These are phyloP conservation scores for Madurella mycetomatis DNA, from an alignment of 2,329 filamentous ascomycete species.

Conservation along the genomic window DNA sequence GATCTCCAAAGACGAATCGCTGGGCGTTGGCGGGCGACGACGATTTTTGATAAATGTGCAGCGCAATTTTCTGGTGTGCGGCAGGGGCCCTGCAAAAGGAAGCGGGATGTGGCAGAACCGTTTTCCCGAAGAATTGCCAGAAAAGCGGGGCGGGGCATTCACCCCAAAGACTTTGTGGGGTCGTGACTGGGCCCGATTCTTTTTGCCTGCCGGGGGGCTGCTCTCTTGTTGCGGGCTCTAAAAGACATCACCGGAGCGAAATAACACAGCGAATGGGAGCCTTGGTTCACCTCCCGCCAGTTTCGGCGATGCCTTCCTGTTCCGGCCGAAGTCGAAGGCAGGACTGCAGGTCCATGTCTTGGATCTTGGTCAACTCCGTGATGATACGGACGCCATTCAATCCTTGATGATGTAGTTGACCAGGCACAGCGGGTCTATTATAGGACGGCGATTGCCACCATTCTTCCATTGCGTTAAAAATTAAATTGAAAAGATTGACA, in stretches of 20 bases:
- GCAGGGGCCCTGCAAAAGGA: conserved; percentile 17
- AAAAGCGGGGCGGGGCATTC: conserved; percentile 17
- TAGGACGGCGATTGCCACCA: neutral
- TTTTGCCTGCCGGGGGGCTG: neutral
- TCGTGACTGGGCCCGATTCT: neutral
- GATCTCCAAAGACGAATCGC: conserved; percentile 23
- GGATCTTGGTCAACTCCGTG: neutral
- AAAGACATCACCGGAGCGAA: neutral
- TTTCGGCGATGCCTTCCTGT: conserved; percentile 13
- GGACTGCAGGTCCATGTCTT: neutral
- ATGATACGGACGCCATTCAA: neutral
- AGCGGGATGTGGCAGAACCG: conserved; percentile 23
- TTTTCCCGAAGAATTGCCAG: conserved; percentile 21
- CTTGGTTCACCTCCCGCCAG: neutral
- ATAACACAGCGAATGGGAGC: neutral
- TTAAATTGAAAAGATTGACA: neutral
- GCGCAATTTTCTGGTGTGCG: conserved; percentile 26
- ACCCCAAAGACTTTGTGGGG: neutral
- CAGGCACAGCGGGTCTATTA: neutral
- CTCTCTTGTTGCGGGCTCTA: neutral
- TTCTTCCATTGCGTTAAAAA: neutral
- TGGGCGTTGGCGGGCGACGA: conserved; percentile 22
- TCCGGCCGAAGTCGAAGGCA: conserved; percentile 1
- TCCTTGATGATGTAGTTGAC: conserved; percentile 4
- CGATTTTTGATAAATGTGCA: conserved; percentile 28